A percentile compares a stretch with the other conserved stretches of the same genome.
These are phyloP conservation scores for Sergeia podlipaevii DNA, from an alignment of 208 protist species.

Conservation along the genomic window DNA sequence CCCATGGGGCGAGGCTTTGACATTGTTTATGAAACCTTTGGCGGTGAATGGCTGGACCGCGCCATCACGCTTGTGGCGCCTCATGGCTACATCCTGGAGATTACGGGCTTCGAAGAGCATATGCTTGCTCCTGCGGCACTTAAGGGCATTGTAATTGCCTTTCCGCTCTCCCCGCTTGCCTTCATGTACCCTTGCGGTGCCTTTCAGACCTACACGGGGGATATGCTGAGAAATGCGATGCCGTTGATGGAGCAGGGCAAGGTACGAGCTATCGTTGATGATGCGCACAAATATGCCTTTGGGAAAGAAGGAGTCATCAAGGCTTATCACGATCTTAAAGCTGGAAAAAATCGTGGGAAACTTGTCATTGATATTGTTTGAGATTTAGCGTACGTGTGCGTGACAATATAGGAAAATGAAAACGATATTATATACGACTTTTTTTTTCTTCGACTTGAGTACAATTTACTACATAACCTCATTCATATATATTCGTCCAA, in stretches of 20 bases:
- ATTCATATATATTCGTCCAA: too few species aligned
- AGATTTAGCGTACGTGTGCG: too few species aligned
- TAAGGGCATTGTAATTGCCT: slow-evolving; percentile 6
- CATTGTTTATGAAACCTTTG: slow-evolving; percentile 15
- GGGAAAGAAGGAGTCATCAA: slow-evolving; percentile 2
- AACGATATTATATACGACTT: too few species aligned
- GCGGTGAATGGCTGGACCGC: slow-evolving; percentile 6
- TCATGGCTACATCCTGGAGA: slow-evolving; percentile 6
- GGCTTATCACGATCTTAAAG: neutral
- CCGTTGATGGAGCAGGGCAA: slow-evolving; percentile 9
- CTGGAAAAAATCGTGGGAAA: slow-evolving; percentile 9
- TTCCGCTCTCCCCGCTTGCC: slow-evolving; percentile 7
- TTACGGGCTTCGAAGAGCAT: slow-evolving; percentile 2
- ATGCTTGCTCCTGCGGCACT: neutral
- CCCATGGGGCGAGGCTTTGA: slow-evolving; percentile 19
- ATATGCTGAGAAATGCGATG: slow-evolving; percentile 3
- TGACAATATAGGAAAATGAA: too few species aligned
- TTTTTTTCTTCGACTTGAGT: too few species aligned
- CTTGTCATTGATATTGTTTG: slow-evolving; percentile 4
- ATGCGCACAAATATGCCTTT: slow-evolving; percentile 5
- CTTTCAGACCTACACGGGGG: slow-evolving; percentile 1
- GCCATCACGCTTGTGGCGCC: slow-evolving; percentile 5
- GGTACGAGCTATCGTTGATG: slow-evolving; percentile 3
- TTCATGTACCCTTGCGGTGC: slow-evolving; percentile 11
- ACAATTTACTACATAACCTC: too few species aligned